Evolutionary conservation across 1,284 basidiomycete species (phyloP), one percentile per base, ranked within the genome.

Genomic region (Amylostereum areolatum): DNA sequence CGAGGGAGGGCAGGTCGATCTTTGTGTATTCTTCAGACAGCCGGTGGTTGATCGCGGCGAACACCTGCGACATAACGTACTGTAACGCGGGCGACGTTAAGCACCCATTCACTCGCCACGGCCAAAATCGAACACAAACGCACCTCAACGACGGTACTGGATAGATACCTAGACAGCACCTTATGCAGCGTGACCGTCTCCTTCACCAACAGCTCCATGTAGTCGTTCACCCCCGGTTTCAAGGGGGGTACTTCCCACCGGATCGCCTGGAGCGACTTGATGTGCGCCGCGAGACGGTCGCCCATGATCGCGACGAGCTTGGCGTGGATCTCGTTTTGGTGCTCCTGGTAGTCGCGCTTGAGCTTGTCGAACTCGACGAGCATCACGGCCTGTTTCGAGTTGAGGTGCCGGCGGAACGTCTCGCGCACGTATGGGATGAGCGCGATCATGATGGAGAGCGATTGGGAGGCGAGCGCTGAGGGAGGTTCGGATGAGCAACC

Each of bases 271-370:
- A 95, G 72, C 28, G 83, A 73, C 62, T 83, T 85, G 63, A 91
- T 86, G 66, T 99, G 96, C 1, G 90, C 85, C 53, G 77, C 83
- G 43, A 99, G 73, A 46, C 96, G 81, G 69, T 99, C 96, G 47
- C 93, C 87, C 97, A 99, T 99, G 68, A 99, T 99, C 34, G 94
- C 90, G 46, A 99, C 89, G 47, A 99, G 78, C 72, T 99, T 99
- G 49, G 92, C 81, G 66, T 99, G 95, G 48, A 99, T 97, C 73
- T 99, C 97, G 64, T 95, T 92, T 70, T 99, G 97, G 68, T 99
- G 96, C 66, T 99, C 96, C 77, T 97, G 94, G 64, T 91, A 98
- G 67, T 99, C 97, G 87, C 96, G 78, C 70, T 95, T 97, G 51
- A 99, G 79, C 73, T 97, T 97, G 72, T 99, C 97, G 65, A 99